These are phyloP conservation scores for Auricularia sp. DNA, from an alignment of 768 basidiomycete species.

Conservation along the genomic window DNA sequence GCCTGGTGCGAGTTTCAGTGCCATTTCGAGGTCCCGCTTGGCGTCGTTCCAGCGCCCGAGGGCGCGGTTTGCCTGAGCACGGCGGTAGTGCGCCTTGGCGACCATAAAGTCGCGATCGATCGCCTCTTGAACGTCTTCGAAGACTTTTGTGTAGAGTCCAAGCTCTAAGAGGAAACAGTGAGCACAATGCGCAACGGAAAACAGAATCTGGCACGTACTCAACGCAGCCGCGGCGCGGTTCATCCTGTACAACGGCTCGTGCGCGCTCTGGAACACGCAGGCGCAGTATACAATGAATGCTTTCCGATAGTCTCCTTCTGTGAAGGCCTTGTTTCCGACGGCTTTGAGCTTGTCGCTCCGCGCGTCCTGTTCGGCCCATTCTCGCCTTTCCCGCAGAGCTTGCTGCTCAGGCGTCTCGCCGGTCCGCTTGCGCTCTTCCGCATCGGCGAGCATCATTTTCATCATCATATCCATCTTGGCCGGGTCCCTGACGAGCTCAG, in stretches of 20 bases:
- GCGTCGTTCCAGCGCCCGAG: background rate
- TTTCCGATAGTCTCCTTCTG: background rate
- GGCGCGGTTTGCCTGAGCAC: background rate
- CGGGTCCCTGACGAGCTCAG: background rate
- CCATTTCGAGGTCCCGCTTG: background rate
- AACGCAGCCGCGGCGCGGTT: background rate
- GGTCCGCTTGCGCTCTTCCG: background rate
- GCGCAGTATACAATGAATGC: background rate
- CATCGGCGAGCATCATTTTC: background rate
- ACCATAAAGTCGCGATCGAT: background rate
- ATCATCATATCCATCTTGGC: background rate
- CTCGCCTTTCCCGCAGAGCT: background rate
- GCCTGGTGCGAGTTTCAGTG: background rate
- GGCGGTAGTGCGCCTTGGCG: background rate
- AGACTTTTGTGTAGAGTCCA: background rate
- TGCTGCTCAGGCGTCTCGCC: background rate
- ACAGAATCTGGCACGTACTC: background rate
- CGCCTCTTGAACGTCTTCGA: background rate
- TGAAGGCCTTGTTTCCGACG: background rate
- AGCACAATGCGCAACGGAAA: background rate
- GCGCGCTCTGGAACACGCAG: background rate
- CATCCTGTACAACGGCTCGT: background rate
- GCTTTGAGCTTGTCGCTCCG: background rate
- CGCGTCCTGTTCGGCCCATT: background rate
- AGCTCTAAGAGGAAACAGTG: background rate